Evolutionary conservation across 176 grass and related monocot species (phyloP).

Genomic region (Aegilops tauschii): DNA sequence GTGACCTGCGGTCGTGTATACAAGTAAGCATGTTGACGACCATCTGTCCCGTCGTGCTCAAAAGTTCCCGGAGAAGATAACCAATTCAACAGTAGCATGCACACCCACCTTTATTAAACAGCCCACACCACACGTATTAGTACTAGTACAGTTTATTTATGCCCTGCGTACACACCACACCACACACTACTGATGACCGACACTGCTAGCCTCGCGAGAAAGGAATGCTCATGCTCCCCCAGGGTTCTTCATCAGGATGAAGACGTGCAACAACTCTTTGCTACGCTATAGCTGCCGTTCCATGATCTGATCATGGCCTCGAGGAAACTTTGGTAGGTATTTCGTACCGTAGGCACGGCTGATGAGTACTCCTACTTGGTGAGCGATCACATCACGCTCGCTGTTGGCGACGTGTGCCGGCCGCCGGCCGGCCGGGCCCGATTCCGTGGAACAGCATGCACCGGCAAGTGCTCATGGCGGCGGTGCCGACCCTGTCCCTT

Average conservation of each 20-base stretch:
- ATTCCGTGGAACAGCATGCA: neutral
- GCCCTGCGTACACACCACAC: too few relatives aligned
- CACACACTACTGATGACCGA: neutral
- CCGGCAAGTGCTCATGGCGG: neutral
- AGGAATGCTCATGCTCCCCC: too few relatives aligned
- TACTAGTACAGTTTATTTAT: too few relatives aligned
- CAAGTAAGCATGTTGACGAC: too few relatives aligned
- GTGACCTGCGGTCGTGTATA: neutral
- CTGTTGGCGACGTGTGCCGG: neutral
- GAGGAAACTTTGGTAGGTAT: too few relatives aligned
- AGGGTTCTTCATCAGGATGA: neutral
- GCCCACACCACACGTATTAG: too few relatives aligned
- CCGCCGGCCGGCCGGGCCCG: neutral
- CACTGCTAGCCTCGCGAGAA: neutral
- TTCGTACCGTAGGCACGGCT: neutral
- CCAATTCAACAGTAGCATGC: neutral
- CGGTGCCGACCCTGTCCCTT: neutral
- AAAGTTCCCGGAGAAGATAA: neutral
- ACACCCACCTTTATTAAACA: neutral
- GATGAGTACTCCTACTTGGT: neutral
- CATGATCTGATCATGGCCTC: neutral
- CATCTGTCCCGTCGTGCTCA: neutral
- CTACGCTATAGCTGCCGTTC: neutral
- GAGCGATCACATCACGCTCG: neutral
- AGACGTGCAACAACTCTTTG: neutral